phyloP scores from a whole-genome alignment of 2,329 filamentous ascomycete species.

The Verruconis gallopava region DNA sequence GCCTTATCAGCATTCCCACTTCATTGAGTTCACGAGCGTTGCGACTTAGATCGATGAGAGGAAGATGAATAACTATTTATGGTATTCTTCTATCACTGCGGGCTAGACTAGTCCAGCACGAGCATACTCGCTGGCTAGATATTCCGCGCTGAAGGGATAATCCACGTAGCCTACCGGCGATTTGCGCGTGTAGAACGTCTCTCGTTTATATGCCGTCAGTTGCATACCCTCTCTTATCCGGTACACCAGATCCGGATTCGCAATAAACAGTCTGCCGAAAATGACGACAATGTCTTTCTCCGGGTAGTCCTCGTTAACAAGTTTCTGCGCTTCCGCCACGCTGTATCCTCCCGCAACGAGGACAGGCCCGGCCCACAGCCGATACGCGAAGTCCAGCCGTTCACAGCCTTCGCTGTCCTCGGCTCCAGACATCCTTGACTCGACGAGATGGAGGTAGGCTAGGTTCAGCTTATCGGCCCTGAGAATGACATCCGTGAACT shows the following conservation, averaged over 20 bases:
- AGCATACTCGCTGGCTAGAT: background rate
- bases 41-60: too few relatives aligned
- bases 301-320: conserved; percentile 28
- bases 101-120: too few relatives aligned
- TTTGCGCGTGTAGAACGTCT: conserved; percentile 31
- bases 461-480: conserved; percentile 40
- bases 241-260: conserved; percentile 36
- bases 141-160: conserved; percentile 21
- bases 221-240: conserved; percentile 30
- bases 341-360: conserved; percentile 31
- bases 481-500: conserved; percentile 46
- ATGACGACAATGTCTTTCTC: conserved; percentile 32
- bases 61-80: too few relatives aligned
- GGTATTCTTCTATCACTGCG: too few relatives aligned
- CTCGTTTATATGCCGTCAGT: conserved; percentile 31
- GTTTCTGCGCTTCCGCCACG: conserved; percentile 23
- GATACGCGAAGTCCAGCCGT: conserved; percentile 10
- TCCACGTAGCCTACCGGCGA: conserved; percentile 28
- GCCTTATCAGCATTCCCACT: too few relatives aligned
- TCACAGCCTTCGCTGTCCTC: conserved; percentile 25
- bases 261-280: conserved; percentile 37
- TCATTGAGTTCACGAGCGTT: too few relatives aligned
- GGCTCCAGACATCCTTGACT: conserved; percentile 38
- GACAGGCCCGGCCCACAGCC: conserved; percentile 14
- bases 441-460: conserved; percentile 49